Percentiles rank a stretch among this genome's conserved stretches.
Evolutionary conservation across 164 flowering plant species (phyloP).

Genomic region (Pachysandra terminalis): DNA sequence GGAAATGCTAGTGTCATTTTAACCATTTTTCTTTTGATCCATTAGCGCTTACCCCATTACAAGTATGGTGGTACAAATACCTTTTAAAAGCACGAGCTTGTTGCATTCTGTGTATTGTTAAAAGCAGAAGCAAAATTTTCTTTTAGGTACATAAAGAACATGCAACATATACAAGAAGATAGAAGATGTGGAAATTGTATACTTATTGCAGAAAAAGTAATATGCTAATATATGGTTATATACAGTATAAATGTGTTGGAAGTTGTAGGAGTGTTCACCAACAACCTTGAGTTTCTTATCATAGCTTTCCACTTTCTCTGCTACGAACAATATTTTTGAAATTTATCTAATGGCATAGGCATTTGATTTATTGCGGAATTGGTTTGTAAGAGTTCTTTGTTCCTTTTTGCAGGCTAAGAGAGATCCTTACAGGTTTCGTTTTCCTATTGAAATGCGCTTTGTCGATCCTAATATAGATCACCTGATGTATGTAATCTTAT

Average conservation of each 20-base stretch:
- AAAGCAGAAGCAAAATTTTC: not conserved
- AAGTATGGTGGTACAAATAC: too few relatives aligned
- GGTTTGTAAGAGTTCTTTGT: not conserved
- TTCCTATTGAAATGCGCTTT: slow-evolving; percentile 97
- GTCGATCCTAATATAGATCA: slow-evolving; percentile 91
- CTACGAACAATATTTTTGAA: not conserved
- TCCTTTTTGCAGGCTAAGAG: slow-evolving; percentile 80
- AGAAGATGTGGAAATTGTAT: not conserved
- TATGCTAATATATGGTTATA: too few relatives aligned
- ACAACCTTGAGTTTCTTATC: not conserved
- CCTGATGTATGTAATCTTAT: slow-evolving; percentile 60
- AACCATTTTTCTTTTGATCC: too few relatives aligned
- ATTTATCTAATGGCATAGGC: not conserved
- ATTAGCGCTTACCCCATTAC: too few relatives aligned
- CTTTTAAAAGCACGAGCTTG: not conserved
- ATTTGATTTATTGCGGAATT: not conserved
- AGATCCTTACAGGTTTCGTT: slow-evolving; percentile 92
- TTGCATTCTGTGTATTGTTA: not conserved
- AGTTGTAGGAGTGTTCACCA: not conserved
- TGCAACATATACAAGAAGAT: not conserved
- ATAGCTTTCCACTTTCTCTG: not conserved
- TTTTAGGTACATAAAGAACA: too few relatives aligned
- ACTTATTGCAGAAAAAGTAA: not conserved
- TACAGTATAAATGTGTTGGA: not conserved
- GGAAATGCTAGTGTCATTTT: too few relatives aligned